phyloP scores from a whole-genome alignment of 495 filamentous ascomycete genomes.

The Choiromyces venosus region DNA sequence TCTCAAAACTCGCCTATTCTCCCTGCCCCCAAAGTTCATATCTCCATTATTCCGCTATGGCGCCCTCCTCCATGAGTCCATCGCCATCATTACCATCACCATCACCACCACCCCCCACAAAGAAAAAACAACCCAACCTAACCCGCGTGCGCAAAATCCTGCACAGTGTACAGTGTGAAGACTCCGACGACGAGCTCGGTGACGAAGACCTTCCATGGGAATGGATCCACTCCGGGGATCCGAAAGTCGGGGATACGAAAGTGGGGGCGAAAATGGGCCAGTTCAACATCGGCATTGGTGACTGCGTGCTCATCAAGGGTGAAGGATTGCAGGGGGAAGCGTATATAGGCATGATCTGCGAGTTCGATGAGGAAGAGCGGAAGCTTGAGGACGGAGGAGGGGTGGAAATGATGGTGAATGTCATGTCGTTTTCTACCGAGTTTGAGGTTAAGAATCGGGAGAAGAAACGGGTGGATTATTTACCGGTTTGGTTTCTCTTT shows the following conservation, averaged over 20 bases:
- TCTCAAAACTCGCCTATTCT: no score
- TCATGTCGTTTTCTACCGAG: conserved; percentile 83
- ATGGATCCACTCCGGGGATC: conserved; percentile 64
- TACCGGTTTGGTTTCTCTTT: conserved; percentile 52
- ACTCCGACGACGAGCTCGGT: conserved; percentile 88
- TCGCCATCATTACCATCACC: no score
- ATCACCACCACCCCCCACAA: neutral
- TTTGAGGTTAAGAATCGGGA: conserved; percentile 77
- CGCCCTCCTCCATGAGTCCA: no score
- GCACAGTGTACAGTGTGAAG: conserved; percentile 65
- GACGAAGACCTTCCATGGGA: conserved; percentile 83
- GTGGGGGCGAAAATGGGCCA: conserved; percentile 78
- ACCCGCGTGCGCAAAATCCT: conserved; percentile 57
- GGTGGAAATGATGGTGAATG: conserved; percentile 54
- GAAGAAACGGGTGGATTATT: conserved; percentile 74
- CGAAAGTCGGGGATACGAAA: conserved; percentile 50
- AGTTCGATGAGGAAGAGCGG: conserved; percentile 68
- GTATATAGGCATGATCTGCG: conserved; percentile 82
- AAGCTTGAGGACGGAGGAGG: conserved; percentile 51
- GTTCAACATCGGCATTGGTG: conserved; percentile 75
- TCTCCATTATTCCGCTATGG: neutral
- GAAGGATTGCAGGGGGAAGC: conserved; percentile 69
- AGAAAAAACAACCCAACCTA: conserved; percentile 13
- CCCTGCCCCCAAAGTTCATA: no score
- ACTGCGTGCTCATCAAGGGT: conserved; percentile 78